These are phyloP conservation scores for Sechiopsis laciniata DNA, from an alignment of 306 rosid species.

Conservation along the genomic window DNA sequence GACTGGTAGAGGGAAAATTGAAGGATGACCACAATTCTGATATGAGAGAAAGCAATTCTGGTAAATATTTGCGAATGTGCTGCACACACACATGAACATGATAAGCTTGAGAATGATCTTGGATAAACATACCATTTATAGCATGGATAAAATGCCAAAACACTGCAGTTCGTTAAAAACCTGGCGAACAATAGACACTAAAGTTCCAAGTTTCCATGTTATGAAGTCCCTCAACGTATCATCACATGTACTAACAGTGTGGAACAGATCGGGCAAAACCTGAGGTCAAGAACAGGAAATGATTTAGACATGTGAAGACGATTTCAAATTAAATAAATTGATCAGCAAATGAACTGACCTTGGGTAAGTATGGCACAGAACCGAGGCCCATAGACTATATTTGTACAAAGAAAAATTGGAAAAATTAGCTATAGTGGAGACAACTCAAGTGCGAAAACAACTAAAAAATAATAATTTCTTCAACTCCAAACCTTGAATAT, in stretches of 20 bases:
- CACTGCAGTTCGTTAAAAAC: constrained; percentile 35
- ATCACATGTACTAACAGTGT: constrained; percentile 85
- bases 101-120: constrained; percentile 17
- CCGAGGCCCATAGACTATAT: constrained; percentile 92
- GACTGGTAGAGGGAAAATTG: constrained; percentile 61
- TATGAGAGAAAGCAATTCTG: constrained; percentile 63
- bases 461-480: not conserved
- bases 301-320: constrained; percentile 19
- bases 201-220: constrained; percentile 96
- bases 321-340: not conserved
- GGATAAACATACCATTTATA: constrained; percentile 9
- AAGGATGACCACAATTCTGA: constrained; percentile 84
- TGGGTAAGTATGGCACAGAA: constrained; percentile 88
- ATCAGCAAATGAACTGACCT: constrained; percentile 48
- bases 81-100: constrained; percentile 41
- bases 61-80: constrained; percentile 92
- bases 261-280: constrained; percentile 97
- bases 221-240: constrained; percentile 84
- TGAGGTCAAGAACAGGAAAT: constrained; percentile 27
- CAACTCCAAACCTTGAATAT: constrained; percentile 73
- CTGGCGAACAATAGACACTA: constrained; percentile 98
- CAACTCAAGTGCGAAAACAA: constrained; percentile 13
- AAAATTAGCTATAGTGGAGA: constrained; percentile 26
- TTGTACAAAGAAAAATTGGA: constrained; percentile 27
- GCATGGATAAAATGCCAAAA: not conserved